Evolutionary conservation across 495 filamentous ascomycete genomes (phyloP), one percentile per base, ranked within the genome.

Genomic region (Neurospora sp.): DNA sequence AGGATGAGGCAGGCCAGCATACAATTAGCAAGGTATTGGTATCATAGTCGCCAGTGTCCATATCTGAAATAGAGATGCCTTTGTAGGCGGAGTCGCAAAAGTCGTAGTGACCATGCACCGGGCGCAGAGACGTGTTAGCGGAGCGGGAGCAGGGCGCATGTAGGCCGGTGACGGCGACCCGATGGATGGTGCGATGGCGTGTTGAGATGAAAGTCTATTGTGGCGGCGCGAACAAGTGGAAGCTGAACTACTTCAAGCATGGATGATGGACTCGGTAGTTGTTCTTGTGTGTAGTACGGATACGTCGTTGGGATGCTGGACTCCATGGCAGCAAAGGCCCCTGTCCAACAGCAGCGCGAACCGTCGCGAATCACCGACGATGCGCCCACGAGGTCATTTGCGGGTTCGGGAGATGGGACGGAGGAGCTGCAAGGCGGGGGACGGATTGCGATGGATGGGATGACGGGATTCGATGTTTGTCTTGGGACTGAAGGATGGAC

Each of bases 1-100:
- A 39, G 20, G 4, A 70, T 38, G 10, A 23, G 35, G 5, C 39
- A n/a, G 62, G 20, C n/a, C 20, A 23, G 75, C 83, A 74, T 73
- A 87, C 85, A 79, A 86, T 85, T 77, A 86, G 76, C 73, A 87
- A 75, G 46, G 83, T 82, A 79, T 87, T 87, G 76, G 85, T 87
- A 72, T 85, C 85, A 81, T 86, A 87, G 79, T 86, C 84, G 62
- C 84, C 84, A 78, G 83, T 81, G 78, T 87, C 85, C 85, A 87
- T 87, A 77, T 84, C 85, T 83, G 79, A 82, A 73, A 71, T 35
- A 18, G 54, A 39, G 73, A 71, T 69, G 71, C 39, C 73, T 74
- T 74, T 40, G 71, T 66, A 73, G 59, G 75, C 74, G 75, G 74
- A 59, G 70, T 59, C 40, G 72, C 48, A 70, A 71, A 38, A 18